phyloP scores from a whole-genome alignment of 768 basidiomycete species.

The Coprinellus micaceus region DNA sequence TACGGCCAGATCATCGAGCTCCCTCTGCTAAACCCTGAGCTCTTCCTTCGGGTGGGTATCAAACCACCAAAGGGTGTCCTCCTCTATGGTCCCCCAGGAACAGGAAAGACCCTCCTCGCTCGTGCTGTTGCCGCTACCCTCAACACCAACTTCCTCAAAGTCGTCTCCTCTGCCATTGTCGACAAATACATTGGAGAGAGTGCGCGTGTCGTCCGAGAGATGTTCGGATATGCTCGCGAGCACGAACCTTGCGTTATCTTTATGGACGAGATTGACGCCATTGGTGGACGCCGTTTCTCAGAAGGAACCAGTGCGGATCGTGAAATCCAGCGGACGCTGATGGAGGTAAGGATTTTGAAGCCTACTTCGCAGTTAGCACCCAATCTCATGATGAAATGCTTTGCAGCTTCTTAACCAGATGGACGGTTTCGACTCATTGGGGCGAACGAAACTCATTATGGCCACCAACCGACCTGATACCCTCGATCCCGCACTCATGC shows the following conservation, averaged over 20 bases:
- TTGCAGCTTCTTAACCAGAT: slow-evolving; percentile 91
- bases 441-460: slow-evolving; percentile 96
- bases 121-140: slow-evolving; percentile 94
- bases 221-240: slow-evolving; percentile 97
- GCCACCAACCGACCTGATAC: slow-evolving; percentile 99
- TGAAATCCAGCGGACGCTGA: slow-evolving; percentile 96
- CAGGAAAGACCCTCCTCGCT: slow-evolving; percentile 93
- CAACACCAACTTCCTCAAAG: slow-evolving; percentile 96
- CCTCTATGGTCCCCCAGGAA: slow-evolving; percentile 94
- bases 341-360: slow-evolving; percentile 88
- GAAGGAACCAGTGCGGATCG: slow-evolving; percentile 98
- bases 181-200: slow-evolving; percentile 99
- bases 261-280: slow-evolving; percentile 98
- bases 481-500: slow-evolving; percentile 91
- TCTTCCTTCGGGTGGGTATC: slow-evolving; percentile 94
- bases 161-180: slow-evolving; percentile 96
- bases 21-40: slow-evolving; percentile 88
- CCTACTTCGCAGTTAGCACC: no score
- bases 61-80: slow-evolving; percentile 95
- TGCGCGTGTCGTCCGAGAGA: slow-evolving; percentile 92
- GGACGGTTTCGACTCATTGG: slow-evolving; percentile 98
- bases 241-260: slow-evolving; percentile 99
- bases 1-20: slow-evolving; percentile 83
- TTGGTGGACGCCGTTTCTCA: slow-evolving; percentile 82
- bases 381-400: no score